A percentile compares a stretch with the other conserved stretches of the same genome.
phyloP scores from a whole-genome alignment of 306 rosid genomes.

The Cicer arietinum region DNA sequence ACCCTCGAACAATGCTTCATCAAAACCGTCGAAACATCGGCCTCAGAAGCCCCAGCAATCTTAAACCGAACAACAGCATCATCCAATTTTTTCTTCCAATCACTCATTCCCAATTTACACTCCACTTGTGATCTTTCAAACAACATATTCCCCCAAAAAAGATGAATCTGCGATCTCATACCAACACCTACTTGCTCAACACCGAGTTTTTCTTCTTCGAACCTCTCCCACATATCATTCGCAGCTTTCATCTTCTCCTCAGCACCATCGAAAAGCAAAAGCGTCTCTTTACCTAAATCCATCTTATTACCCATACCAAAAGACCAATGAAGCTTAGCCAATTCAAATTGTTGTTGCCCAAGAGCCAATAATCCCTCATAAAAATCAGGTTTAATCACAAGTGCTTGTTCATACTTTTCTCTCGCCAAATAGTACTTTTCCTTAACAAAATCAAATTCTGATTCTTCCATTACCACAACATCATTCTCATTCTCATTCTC shows the following conservation, averaged over 20 bases:
- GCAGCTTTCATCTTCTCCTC: constrained; percentile 95
- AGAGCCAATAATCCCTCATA: constrained; percentile 90
- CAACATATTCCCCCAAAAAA: constrained; percentile 97
- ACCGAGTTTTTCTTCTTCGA: constrained; percentile 78
- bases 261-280: constrained; percentile 76
- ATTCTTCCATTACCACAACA: constrained; percentile 48
- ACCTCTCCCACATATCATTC: constrained; percentile 91
- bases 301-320: constrained; percentile 82
- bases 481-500: constrained; percentile 76
- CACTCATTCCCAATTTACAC: constrained; percentile 69
- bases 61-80: constrained; percentile 78
- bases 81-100: constrained; percentile 81
- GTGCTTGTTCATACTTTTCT: constrained; percentile 89
- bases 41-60: constrained; percentile 91
- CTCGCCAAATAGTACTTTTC: constrained; percentile 86
- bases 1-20: constrained; percentile 77
- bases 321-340: constrained; percentile 97
- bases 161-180: constrained; percentile 95
- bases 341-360: constrained; percentile 94
- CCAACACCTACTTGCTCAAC: constrained; percentile 71
- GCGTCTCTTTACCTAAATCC: constrained; percentile 75
- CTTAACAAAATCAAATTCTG: constrained; percentile 89
- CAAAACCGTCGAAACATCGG: constrained; percentile 72
- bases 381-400: constrained; percentile 84
- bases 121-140: constrained; percentile 96